phyloP scores from a whole-genome alignment of 306 rosid genomes.

The Vigna nakashimae region DNA sequence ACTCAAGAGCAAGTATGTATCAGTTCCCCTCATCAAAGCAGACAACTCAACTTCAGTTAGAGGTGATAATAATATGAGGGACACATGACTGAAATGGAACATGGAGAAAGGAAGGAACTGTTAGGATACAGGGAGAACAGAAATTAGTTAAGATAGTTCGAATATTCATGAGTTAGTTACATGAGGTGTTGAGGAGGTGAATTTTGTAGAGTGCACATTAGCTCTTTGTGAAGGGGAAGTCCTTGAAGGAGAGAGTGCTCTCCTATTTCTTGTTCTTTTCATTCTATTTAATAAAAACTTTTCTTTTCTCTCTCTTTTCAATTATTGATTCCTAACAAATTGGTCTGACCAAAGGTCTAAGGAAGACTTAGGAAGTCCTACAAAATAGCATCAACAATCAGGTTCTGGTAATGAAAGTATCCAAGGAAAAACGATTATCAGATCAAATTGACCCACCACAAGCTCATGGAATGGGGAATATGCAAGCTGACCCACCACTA shows the following conservation, averaged over 20 bases:
- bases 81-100: slow-evolving; percentile 6
- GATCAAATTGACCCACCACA: slow-evolving; percentile 27
- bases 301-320: too few relatives aligned
- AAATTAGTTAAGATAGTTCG: too few relatives aligned
- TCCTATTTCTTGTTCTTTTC: too few relatives aligned
- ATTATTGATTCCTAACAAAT: too few relatives aligned
- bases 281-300: too few relatives aligned
- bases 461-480: slow-evolving; percentile 2
- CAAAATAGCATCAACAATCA: slow-evolving; percentile 20
- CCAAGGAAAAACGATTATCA: slow-evolving; percentile 27
- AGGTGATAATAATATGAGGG: background rate
- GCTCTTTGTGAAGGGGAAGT: too few relatives aligned
- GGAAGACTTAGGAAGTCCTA: background rate
- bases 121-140: too few relatives aligned
- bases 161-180: too few relatives aligned
- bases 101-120: background rate
- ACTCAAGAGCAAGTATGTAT: background rate
- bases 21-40: slow-evolving; percentile 10
- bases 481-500: background rate
- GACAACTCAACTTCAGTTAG: slow-evolving; percentile 16
- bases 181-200: too few relatives aligned
- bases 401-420: slow-evolving; percentile 25
- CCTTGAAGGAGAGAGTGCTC: too few relatives aligned
- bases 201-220: too few relatives aligned
- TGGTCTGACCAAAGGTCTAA: background rate